Base-by-base conservation (phyloP, 352 stramenopile species). In the Globisporangium okanoganense region DNA sequence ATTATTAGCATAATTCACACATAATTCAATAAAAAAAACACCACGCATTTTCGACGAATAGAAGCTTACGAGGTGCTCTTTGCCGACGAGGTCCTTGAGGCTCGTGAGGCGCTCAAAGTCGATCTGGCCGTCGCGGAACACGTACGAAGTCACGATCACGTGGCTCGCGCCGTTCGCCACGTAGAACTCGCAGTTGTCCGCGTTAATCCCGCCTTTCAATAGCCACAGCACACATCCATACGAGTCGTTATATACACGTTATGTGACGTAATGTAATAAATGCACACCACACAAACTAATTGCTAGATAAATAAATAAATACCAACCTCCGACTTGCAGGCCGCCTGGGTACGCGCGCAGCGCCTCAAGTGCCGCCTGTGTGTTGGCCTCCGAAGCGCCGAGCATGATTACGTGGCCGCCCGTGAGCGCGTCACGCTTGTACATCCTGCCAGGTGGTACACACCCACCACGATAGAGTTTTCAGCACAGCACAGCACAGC, bases 321-420 rank as follows among this genome's bases (percentile, higher is more conserved):
- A 33, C 12, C 33, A 38, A 93, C 97, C 97, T 61, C 97, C 97
- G 38, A 99, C 82, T 78, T 99, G 97, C 36, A 99, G 74, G 7
- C 93, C 94, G 35, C 84, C 71, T 0, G 96, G 96, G 66, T 97
- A 99, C 18, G 86, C 86, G 27, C 66, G 53, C 25, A 98, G 66
- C 10, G 95, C 96, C 25, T 87, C 76, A 18, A 96, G 60, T 2
- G 90, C 93, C 33, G 95, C 94, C 40, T 94, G 78, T 56, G 93
- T 87, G 72, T 98, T 99, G 20, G 82, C 92, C 57, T 91, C 76
- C 4, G 80, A 90, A 9, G 83, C 75, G n/a, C 96, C 97, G 18
- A 99, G 78, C 94, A 99, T 99, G 68, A 99, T 99, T 24, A 99
- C 94, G 68, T 99, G 97, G 22, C 97, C 97, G 5, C 97, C 97